Conservation (phyloP, 2,329 filamentous ascomycete genomes). For the Aspergillus sp. region DNA sequence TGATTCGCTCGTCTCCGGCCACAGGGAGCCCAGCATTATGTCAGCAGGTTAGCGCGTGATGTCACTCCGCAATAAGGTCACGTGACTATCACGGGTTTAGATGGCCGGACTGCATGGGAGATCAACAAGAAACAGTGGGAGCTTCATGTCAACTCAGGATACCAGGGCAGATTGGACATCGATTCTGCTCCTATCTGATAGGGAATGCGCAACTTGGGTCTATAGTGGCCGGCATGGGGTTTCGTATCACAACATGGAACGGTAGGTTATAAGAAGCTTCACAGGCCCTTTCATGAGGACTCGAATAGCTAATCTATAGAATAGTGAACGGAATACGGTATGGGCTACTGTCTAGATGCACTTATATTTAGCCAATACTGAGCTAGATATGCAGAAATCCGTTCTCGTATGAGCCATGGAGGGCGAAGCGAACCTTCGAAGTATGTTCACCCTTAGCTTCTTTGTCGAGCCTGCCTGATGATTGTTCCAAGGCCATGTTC, state of each 20-base stretch:
- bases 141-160: too few species aligned
- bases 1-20: slow-evolving; percentile 18
- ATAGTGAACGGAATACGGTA: slow-evolving; percentile 76
- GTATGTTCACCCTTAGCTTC: slow-evolving; percentile 34
- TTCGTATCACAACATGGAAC: slow-evolving; percentile 85
- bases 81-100: slow-evolving; percentile 8
- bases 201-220: slow-evolving; percentile 10
- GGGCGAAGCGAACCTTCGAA: slow-evolving; percentile 64
- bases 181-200: too few species aligned
- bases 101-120: too few species aligned
- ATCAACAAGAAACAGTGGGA: too few species aligned
- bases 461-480: not conserved
- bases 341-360: slow-evolving; percentile 3
- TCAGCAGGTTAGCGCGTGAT: slow-evolving; percentile 18
- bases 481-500: slow-evolving; percentile 70
- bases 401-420: slow-evolving; percentile 81
- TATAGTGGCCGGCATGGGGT: slow-evolving; percentile 51
- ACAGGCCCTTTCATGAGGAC: not conserved
- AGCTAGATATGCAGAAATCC: slow-evolving; percentile 57
- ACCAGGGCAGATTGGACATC: too few species aligned
- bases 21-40: slow-evolving; percentile 6
- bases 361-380: not conserved
- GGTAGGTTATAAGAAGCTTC: slow-evolving; percentile 45
- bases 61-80: slow-evolving; percentile 15
- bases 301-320: not conserved